Evolutionary conservation across 805 yeast genomes (phyloP).

Genomic region (Candida piceae): DNA sequence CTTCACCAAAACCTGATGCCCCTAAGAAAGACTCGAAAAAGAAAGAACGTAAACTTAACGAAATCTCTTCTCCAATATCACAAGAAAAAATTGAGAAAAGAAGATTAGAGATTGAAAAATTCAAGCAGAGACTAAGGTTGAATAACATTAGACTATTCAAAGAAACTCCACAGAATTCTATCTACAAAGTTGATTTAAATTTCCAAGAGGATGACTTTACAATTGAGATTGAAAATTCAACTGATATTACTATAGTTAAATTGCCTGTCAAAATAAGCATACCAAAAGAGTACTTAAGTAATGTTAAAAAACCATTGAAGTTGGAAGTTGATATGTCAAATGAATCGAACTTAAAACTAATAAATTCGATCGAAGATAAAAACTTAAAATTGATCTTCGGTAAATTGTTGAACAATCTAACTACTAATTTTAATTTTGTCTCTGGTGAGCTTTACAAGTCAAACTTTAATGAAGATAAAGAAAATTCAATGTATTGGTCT

Average conservation of each 20-base stretch:
- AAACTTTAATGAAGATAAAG: slow-evolving; percentile 1
- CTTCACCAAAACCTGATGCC: slow-evolving; percentile 2
- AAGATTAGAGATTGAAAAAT: slow-evolving; percentile 21
- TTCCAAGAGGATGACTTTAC: slow-evolving; percentile 25
- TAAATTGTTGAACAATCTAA: slow-evolving; percentile 27
- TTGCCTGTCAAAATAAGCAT: slow-evolving; percentile 27
- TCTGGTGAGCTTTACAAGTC: slow-evolving; percentile 15
- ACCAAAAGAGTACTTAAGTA: slow-evolving; percentile 29
- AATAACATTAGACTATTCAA: slow-evolving; percentile 22
- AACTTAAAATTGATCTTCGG: slow-evolving; percentile 27
- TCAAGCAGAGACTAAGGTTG: slow-evolving; percentile 23
- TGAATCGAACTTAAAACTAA: slow-evolving; percentile 21
- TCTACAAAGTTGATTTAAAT: slow-evolving; percentile 23
- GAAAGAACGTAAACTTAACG: slow-evolving; percentile 1
- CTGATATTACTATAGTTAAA: slow-evolving; percentile 21
- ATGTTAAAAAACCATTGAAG: slow-evolving; percentile 21
- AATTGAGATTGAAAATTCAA: slow-evolving; percentile 27
- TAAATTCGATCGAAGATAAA: slow-evolving; percentile 26
- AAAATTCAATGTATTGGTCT: slow-evolving; percentile 13
- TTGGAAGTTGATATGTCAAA: slow-evolving; percentile 31
- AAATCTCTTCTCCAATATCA: not conserved
- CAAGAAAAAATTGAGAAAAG: slow-evolving; percentile 8
- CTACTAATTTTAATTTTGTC: slow-evolving; percentile 23
- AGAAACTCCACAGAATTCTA: slow-evolving; percentile 25
- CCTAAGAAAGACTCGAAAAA: slow-evolving; percentile 1